phyloP scores from a whole-genome alignment of 495 filamentous ascomycete genomes.

The Bacidia rubella region DNA sequence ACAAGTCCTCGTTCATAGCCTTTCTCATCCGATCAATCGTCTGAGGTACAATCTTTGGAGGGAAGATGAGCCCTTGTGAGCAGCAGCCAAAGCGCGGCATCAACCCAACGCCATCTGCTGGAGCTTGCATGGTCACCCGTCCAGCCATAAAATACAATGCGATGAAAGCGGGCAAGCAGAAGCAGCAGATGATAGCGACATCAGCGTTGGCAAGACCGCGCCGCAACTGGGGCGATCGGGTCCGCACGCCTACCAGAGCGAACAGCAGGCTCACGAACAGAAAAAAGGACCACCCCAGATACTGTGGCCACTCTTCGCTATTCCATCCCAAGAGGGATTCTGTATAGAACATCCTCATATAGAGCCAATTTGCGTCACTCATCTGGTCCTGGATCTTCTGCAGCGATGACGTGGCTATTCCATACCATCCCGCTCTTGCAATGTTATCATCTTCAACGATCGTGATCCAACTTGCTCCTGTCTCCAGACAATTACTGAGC shows the following conservation, averaged over 20 bases:
- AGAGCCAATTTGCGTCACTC: conserved; percentile 24
- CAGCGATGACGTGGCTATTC: conserved; percentile 28
- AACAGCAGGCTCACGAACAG: conserved; percentile 9
- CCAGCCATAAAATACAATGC: conserved; percentile 26
- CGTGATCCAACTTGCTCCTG: conserved; percentile 26
- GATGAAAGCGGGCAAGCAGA: conserved; percentile 23
- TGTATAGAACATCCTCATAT: conserved; percentile 45
- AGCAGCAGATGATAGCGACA: conserved; percentile 8
- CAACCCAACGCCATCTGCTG: conserved; percentile 26
- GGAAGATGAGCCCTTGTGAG: conserved; percentile 31
- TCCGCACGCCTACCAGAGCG: conserved; percentile 7
- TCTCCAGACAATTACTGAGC: conserved; percentile 30
- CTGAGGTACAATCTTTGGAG: conserved; percentile 20
- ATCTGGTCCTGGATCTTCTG: conserved; percentile 15
- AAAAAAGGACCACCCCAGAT: conserved; percentile 22
- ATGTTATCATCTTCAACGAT: conserved; percentile 43
- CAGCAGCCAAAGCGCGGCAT: conserved; percentile 43
- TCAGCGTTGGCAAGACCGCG: conserved; percentile 13
- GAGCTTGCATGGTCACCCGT: conserved; percentile 25
- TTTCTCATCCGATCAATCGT: conserved; percentile 3
- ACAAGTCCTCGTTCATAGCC: conserved; percentile 19
- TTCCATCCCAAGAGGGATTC: conserved; percentile 41
- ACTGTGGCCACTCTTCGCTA: conserved; percentile 32
- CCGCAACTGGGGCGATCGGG: neutral
- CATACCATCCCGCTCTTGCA: conserved; percentile 37